phyloP scores from a whole-genome alignment of 257 asterid species.

The Solanum piurae region DNA sequence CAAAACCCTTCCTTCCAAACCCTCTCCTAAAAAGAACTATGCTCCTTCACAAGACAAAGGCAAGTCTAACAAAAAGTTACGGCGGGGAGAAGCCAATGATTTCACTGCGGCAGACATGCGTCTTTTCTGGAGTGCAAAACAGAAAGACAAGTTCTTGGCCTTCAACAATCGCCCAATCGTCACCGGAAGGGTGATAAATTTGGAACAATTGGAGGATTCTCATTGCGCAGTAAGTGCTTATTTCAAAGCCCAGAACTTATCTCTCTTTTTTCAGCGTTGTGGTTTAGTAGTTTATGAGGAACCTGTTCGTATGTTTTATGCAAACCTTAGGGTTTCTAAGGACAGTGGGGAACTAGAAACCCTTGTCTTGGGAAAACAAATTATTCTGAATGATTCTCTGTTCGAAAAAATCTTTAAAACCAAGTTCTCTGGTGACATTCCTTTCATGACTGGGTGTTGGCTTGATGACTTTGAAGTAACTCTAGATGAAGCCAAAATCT shows the following conservation, averaged over 20 bases:
- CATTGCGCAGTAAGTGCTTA: background rate
- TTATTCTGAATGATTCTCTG: background rate
- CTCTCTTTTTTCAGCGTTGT: background rate
- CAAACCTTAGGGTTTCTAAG: background rate
- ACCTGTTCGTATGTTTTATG: background rate
- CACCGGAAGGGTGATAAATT: background rate
- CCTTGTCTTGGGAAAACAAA: background rate
- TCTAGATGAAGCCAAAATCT: background rate
- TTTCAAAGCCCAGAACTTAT: background rate
- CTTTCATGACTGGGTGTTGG: background rate
- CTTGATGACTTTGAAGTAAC: background rate
- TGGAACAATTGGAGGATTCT: background rate
- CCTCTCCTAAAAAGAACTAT: background rate
- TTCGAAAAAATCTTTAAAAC: background rate
- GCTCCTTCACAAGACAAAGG: background rate
- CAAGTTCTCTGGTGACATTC: background rate
- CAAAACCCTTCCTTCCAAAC: background rate
- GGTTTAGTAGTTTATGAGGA: background rate
- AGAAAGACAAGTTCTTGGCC: background rate
- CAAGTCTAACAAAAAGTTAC: background rate
- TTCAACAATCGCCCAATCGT: background rate
- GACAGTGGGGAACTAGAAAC: background rate
- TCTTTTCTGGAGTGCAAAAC: background rate
- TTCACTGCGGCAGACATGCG: background rate
- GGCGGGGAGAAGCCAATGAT: background rate